Percentiles rank a stretch among this genome's conserved stretches.
phyloP scores from a whole-genome alignment of 139 green algal genomes.

The Chlorella sp. region DNA sequence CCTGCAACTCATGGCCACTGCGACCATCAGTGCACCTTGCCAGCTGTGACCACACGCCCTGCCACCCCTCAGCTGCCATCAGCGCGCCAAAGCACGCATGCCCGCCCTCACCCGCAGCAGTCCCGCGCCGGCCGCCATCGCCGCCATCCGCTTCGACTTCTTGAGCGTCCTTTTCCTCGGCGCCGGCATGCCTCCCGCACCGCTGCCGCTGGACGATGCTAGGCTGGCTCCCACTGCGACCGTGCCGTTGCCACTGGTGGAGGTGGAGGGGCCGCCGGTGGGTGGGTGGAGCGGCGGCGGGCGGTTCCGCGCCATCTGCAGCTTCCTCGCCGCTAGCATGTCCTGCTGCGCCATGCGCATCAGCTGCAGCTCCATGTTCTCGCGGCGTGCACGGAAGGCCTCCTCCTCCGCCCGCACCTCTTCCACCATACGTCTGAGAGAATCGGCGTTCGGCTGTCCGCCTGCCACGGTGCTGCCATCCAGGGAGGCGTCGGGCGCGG shows the following conservation, averaged over 20 bases:
- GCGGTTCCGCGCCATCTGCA: neutral
- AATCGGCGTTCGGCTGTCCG: no score
- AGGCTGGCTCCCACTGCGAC: no score
- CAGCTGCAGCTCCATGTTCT: constrained; percentile 12
- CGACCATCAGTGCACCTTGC: neutral
- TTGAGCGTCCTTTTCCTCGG: neutral
- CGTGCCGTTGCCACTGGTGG: neutral
- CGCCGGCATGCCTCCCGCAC: neutral
- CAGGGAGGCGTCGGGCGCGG: no score
- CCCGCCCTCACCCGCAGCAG: constrained; percentile 3
- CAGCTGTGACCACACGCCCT: neutral
- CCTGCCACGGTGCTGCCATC: no score
- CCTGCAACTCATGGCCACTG: neutral
- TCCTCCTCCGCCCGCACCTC: neutral
- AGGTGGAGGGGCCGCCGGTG: neutral
- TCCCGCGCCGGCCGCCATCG: constrained; percentile 2
- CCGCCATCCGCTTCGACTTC: constrained; percentile 6
- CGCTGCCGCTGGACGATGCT: no score
- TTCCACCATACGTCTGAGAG: neutral
- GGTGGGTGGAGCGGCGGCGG: no score
- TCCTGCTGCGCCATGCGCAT: constrained; percentile 5
- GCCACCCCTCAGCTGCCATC: no score
- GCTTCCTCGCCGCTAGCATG: neutral
- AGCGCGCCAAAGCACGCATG: no score
- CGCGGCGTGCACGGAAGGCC: neutral